Base-by-base conservation (phyloP, 2,329 filamentous ascomycete species). In the Trichophyton simii region DNA sequence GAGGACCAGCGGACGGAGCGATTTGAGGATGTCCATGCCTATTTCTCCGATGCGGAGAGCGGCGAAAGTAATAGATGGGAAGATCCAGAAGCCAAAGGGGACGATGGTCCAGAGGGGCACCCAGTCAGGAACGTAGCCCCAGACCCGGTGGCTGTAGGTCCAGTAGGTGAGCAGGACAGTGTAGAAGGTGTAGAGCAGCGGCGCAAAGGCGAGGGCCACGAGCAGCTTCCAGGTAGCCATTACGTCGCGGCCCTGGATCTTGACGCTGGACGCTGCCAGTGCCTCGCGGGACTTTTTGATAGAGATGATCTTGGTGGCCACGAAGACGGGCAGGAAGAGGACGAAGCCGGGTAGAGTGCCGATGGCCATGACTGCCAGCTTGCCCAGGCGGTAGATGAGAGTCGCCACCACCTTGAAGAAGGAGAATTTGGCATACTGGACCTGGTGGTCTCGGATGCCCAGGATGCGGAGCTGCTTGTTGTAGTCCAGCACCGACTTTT, bases 1-100 rank as follows among this genome's bases (percentile, higher is more conserved):
- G 38, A 96, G 80, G 54, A 95, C 79, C 8, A 99, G 82, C 4
- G 94, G 94, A 8, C 90, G 84, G 15, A 99, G 82, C 0, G 92
- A 97, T 76, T 97, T 99, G 77, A 94, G 79, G 61, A 99, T 96
- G 71, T 99, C 94, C 91, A 99, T 96, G 59, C 92, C 94, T n/a
- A 95, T 87, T 76, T 99, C 94, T 55, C 94, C 94, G 66, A 97
- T 95, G 9, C 94, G 87, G 59, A 99, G 84, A 5, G 94, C 90
- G 3, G 91, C 91, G 73, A 95, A 96, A 0, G 91, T 96, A 68
- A 96, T 87, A 25, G 85, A 82, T 4, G 91, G 88, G 79, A 96
- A 96, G 66, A 95, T 77, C 57, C 89, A 80, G 77, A 89, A 86
- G 58, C 91, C 88, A 44, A 84, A 82, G 8, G 89, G 72, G 65